These are phyloP conservation scores for Arachis monticola DNA, from an alignment of 331 rosid species.

Conservation along the genomic window DNA sequence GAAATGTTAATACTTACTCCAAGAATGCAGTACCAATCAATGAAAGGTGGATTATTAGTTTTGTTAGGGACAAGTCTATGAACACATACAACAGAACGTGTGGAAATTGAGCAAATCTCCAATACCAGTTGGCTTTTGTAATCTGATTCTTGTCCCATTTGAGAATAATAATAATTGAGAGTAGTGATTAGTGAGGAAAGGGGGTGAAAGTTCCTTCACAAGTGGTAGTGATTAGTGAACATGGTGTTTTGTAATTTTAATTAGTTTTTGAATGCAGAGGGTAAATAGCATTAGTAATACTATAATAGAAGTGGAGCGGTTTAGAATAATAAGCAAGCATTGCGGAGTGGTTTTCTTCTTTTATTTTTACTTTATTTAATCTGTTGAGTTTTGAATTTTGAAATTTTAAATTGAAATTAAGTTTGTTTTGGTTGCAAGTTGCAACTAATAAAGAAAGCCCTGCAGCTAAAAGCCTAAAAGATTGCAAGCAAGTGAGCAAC, in stretches of 20 bases:
- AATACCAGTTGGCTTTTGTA: slow-evolving; percentile 66
- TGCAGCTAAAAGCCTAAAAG: not conserved
- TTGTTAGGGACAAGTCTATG: slow-evolving; percentile 54
- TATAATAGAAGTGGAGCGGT: slow-evolving; percentile 64
- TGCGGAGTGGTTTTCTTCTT: slow-evolving; percentile 57
- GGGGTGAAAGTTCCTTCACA: slow-evolving; percentile 35
- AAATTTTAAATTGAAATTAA: slow-evolving; percentile 1
- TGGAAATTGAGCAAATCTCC: slow-evolving; percentile 75
- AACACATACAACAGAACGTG: slow-evolving; percentile 52
- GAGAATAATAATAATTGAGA: not conserved
- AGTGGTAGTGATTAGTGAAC: slow-evolving; percentile 20
- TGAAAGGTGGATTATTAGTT: slow-evolving; percentile 40
- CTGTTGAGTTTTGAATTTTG: slow-evolving; percentile 10
- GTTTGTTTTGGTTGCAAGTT: not conserved
- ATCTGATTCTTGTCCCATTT: slow-evolving; percentile 63
- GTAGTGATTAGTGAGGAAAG: slow-evolving; percentile 3
- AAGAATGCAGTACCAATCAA: slow-evolving; percentile 91
- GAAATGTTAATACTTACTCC: slow-evolving; percentile 56
- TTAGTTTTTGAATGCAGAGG: slow-evolving; percentile 30
- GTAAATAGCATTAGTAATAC: slow-evolving; percentile 13
- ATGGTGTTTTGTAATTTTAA: slow-evolving; percentile 8
- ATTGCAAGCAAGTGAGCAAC: no score
- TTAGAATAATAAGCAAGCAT: slow-evolving; percentile 62
- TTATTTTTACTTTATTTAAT: slow-evolving; percentile 18
- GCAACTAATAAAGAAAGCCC: not conserved